Conservation (phyloP, 2,329 filamentous ascomycete genomes). For the Orbilia oligospora region DNA sequence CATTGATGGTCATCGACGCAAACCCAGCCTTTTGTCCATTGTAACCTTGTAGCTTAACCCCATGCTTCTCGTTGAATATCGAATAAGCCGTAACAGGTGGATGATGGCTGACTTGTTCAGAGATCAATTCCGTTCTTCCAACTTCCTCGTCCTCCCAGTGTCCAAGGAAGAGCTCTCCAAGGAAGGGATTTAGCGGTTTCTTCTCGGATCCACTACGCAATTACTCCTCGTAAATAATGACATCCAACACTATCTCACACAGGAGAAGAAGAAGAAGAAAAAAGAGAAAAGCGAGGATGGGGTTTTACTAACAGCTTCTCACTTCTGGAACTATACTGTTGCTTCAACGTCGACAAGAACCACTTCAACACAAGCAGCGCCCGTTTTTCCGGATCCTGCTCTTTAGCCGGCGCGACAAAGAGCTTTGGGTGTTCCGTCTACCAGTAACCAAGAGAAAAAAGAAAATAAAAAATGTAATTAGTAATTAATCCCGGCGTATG, state of each 20-base stretch:
- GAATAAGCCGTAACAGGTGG: slow-evolving; percentile 94
- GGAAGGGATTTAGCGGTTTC: slow-evolving; percentile 96
- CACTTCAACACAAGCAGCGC: slow-evolving; percentile 92
- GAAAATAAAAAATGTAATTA: slow-evolving; percentile 29
- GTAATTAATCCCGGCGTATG: slow-evolving; percentile 19
- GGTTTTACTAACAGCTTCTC: slow-evolving; percentile 63
- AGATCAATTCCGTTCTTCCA: slow-evolving; percentile 87
- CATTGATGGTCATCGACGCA: slow-evolving; percentile 85
- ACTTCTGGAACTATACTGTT: slow-evolving; percentile 75
- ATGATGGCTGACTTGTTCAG: slow-evolving; percentile 96
- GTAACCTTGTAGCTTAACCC: slow-evolving; percentile 86
- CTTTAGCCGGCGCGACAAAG: slow-evolving; percentile 84
- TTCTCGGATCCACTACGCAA: slow-evolving; percentile 75
- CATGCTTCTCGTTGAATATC: slow-evolving; percentile 87
- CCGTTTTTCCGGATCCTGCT: slow-evolving; percentile 84
- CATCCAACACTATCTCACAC: background rate
- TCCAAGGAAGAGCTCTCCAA: slow-evolving; percentile 93
- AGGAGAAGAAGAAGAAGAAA: too few species aligned
- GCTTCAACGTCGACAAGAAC: slow-evolving; percentile 93
- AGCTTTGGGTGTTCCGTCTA: slow-evolving; percentile 79
- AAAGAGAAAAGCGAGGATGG: background rate
- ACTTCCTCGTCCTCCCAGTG: slow-evolving; percentile 83
- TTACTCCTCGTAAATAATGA: slow-evolving; percentile 1
- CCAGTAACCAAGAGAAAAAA: slow-evolving; percentile 1
- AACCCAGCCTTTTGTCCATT: slow-evolving; percentile 98